These are phyloP conservation scores for Gracilariopsis chorda DNA, from an alignment of 23 red algal genomes.

Conservation along the genomic window DNA sequence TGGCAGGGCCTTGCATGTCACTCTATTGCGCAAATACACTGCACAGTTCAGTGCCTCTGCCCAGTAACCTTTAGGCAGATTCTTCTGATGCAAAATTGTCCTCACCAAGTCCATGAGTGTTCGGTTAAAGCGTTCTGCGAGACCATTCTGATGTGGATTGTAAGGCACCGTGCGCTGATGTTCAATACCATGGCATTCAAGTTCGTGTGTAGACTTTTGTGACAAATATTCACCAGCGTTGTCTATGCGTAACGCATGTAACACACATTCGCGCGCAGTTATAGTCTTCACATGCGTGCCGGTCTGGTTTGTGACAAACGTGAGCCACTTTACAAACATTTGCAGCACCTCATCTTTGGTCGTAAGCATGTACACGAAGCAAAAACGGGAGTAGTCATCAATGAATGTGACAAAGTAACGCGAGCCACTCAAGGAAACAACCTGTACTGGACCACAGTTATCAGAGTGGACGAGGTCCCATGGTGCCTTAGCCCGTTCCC, in stretches of 20 bases:
- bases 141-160: conserved; percentile 33
- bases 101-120: conserved; percentile 19
- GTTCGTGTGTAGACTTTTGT: neutral
- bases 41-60: neutral
- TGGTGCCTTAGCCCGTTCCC: neutral
- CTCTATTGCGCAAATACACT: neutral
- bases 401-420: conserved; percentile 49
- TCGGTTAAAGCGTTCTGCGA: conserved; percentile 27
- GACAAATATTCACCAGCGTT: conserved; percentile 31
- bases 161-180: conserved; percentile 13
- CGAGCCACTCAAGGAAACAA: neutral
- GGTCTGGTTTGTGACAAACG: neutral
- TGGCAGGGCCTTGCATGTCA: neutral
- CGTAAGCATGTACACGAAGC: conserved; percentile 7
- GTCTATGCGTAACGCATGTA: conserved; percentile 28
- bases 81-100: conserved; percentile 16
- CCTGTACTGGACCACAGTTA: neutral
- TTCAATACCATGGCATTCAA: neutral
- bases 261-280: neutral
- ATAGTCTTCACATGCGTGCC: neutral
- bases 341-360: conserved; percentile 20
- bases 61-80: neutral
- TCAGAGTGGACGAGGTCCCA: conserved; percentile 3
- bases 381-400: neutral
- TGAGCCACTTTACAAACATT: neutral